These are phyloP conservation scores for Ascochyta koolunga DNA, from an alignment of 2,329 filamentous ascomycete genomes.

Conservation along the genomic window DNA sequence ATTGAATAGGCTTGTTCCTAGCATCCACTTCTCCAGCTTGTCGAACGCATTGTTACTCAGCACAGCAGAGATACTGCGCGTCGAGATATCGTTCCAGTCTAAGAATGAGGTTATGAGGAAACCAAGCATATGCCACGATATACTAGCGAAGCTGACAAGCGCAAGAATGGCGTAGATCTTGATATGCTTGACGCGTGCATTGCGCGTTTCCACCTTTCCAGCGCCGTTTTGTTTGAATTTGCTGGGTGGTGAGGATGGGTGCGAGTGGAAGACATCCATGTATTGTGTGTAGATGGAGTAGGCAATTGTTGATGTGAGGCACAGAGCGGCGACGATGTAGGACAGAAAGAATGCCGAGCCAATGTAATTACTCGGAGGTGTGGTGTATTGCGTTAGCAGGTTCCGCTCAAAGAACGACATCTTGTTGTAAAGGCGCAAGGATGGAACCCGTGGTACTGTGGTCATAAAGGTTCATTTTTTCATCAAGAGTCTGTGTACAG, in stretches of 20 bases:
- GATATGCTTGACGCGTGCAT: constrained; percentile 30
- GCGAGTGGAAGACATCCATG: neutral
- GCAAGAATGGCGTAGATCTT: constrained; percentile 37
- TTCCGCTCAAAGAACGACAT: constrained; percentile 3
- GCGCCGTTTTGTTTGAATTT: constrained; percentile 5
- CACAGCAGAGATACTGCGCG: neutral
- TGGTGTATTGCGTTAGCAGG: constrained; percentile 6
- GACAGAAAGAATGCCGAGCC: constrained; percentile 39
- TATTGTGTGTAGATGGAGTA: constrained; percentile 31
- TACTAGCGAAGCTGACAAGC: constrained; percentile 33
- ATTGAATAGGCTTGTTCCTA: constrained; percentile 34
- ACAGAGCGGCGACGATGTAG: constrained; percentile 38
- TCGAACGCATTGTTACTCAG: constrained; percentile 2
- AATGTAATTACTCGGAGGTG: constrained; percentile 38
- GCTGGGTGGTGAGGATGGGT: neutral
- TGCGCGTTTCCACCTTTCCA: constrained; percentile 16
- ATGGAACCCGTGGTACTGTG: neutral
- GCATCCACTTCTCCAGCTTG: constrained; percentile 36
- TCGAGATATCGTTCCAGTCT: constrained; percentile 21
- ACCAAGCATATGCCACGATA: constrained; percentile 41
- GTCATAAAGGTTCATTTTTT: neutral
- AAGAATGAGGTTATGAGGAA: constrained; percentile 37
- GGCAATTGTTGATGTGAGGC: constrained; percentile 25
- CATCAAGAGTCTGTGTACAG: neutral
- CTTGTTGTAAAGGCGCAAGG: neutral